These are phyloP conservation scores for Globisporangium heterothallicum DNA, from an alignment of 352 stramenopile species.

Conservation along the genomic window DNA sequence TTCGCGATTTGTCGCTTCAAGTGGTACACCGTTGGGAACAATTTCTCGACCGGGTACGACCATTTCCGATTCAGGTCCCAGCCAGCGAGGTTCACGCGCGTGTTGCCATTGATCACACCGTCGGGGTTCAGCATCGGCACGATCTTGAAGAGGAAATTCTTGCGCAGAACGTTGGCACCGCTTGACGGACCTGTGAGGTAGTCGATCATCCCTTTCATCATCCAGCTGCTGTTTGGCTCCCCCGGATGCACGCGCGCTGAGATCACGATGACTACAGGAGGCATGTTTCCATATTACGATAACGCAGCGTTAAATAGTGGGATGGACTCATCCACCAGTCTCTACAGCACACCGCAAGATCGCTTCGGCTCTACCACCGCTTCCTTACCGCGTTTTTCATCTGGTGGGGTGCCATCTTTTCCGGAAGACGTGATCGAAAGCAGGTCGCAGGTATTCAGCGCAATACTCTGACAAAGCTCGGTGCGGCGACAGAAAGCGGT, in stretches of 20 bases:
- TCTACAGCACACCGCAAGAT: constrained; percentile 7
- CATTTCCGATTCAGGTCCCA: constrained; percentile 84
- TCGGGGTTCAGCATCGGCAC: constrained; percentile 92
- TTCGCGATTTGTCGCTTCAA: constrained; percentile 67
- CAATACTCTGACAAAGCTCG: constrained; percentile 83
- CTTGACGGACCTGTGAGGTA: constrained; percentile 72
- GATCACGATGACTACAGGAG: constrained; percentile 84
- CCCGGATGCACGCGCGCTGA: constrained; percentile 86
- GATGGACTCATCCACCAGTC: too few species aligned
- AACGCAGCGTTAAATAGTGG: too few species aligned
- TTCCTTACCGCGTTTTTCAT: constrained; percentile 47
- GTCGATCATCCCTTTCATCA: constrained; percentile 92
- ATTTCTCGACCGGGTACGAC: constrained; percentile 65
- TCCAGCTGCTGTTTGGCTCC: constrained; percentile 87
- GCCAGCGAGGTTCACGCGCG: constrained; percentile 79
- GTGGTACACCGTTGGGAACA: constrained; percentile 78
- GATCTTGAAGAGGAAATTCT: constrained; percentile 86
- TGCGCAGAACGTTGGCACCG: constrained; percentile 60
- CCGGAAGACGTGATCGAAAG: constrained; percentile 80
- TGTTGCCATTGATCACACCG: constrained; percentile 91
- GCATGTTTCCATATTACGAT: too few species aligned
- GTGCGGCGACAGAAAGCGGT: constrained; percentile 43
- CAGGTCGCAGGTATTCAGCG: constrained; percentile 80
- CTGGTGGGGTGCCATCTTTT: constrained; percentile 31
- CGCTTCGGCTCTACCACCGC: not conserved